These are phyloP conservation scores for Aureobasidium sp. DNA, from an alignment of 2,329 filamentous ascomycete species.

Conservation along the genomic window DNA sequence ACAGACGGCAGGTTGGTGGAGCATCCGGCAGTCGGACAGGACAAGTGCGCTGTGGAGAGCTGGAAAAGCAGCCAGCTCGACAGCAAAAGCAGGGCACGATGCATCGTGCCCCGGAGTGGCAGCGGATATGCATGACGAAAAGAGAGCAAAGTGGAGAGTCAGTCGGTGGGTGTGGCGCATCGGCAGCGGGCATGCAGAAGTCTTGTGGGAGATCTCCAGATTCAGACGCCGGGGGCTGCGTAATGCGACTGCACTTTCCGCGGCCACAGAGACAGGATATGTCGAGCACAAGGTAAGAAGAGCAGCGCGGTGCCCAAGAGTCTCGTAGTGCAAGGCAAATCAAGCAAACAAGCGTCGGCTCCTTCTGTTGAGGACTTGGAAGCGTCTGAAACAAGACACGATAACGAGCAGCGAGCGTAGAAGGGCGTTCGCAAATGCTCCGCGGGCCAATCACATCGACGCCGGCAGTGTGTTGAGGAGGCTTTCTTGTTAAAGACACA, in stretches of 20 bases:
- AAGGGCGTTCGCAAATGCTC: neutral
- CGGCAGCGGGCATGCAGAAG: conserved; percentile 4
- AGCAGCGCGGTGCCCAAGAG: neutral
- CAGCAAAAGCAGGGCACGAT: neutral
- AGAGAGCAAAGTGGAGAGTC: neutral
- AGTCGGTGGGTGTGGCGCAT: conserved; percentile 2
- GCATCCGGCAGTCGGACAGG: neutral
- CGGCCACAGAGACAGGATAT: neutral
- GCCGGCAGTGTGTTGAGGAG: conserved; percentile 3
- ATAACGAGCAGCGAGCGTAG: neutral
- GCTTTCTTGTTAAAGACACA: conserved; percentile 3
- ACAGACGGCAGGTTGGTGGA: conserved; percentile 11
- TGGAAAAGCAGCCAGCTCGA: neutral
- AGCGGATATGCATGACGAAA: conserved; percentile 7
- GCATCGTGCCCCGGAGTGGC: neutral
- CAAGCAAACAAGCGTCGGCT: conserved; percentile 6
- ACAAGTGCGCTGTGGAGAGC: neutral
- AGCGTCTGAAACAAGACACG: neutral
- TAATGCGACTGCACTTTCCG: neutral
- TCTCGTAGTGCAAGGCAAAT: neutral
- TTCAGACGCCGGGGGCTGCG: neutral
- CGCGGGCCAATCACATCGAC: neutral
- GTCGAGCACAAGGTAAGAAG: neutral
- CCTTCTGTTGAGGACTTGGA: neutral
- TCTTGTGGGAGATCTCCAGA: conserved; percentile 9